phyloP scores from a whole-genome alignment of 176 grass and related monocot species.

The Panicum miliaceum region DNA sequence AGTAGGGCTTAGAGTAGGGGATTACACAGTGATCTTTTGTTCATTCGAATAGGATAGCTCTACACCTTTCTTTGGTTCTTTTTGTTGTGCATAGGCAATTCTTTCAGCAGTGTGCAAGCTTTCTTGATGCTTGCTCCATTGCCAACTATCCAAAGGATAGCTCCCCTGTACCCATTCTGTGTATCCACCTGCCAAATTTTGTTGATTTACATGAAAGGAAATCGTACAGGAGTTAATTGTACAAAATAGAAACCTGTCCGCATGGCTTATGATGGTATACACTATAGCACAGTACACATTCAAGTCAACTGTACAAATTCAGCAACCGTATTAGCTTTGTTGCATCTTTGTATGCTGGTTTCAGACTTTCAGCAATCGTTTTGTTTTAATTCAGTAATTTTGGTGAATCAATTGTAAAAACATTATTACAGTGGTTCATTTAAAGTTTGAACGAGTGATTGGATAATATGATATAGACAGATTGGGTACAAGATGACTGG shows the following conservation, averaged over 20 bases:
- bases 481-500: neutral
- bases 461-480: neutral
- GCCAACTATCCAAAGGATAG: slow-evolving; percentile 83
- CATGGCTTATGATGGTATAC: neutral
- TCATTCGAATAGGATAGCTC: slow-evolving; percentile 48
- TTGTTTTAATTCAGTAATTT: neutral
- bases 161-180: slow-evolving; percentile 59
- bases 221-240: slow-evolving; percentile 54
- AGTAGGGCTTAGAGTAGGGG: slow-evolving; percentile 49
- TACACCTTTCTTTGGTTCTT: slow-evolving; percentile 51
- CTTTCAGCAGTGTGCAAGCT: slow-evolving; percentile 65
- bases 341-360: neutral
- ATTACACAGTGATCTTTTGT: slow-evolving; percentile 54
- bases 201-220: slow-evolving; percentile 56
- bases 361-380: neutral
- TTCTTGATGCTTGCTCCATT: slow-evolving; percentile 58
- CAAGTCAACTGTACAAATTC: slow-evolving; percentile 6
- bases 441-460: neutral
- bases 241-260: slow-evolving; percentile 35
- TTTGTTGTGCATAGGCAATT: slow-evolving; percentile 74
- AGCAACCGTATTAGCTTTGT: neutral
- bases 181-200: slow-evolving; percentile 66
- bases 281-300: neutral
- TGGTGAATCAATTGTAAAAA: neutral
- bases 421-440: neutral